Conservation (phyloP, 441 rosid genomes). For the Jatropha podagrica region DNA sequence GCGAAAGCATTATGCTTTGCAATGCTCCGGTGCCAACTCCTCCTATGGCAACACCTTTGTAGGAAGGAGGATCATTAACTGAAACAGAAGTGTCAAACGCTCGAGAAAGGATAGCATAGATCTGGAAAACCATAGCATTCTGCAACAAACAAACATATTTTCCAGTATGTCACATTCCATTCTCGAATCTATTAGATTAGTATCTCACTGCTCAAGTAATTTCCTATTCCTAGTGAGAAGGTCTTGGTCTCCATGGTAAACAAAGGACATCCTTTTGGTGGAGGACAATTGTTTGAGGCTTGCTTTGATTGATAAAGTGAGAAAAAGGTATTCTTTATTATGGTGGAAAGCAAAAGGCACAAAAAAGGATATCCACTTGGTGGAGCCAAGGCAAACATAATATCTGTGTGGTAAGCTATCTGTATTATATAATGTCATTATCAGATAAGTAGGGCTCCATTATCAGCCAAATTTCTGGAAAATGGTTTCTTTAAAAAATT, state of each 20-base stretch:
- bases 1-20: constrained; percentile 73
- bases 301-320: background rate
- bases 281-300: background rate
- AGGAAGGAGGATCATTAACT: constrained; percentile 71
- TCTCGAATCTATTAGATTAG: background rate
- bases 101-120: constrained; percentile 78
- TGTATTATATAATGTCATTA: background rate
- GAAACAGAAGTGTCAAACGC: constrained; percentile 56
- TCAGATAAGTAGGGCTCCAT: constrained; percentile 7
- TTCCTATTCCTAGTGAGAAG: too few relatives aligned
- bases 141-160: constrained; percentile 34
- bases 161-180: background rate
- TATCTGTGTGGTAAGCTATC: background rate
- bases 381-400: too few relatives aligned
- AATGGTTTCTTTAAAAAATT: background rate
- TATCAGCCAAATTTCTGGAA: constrained; percentile 9
- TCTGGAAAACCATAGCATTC: constrained; percentile 98
- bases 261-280: background rate
- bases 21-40: constrained; percentile 89
- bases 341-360: constrained; percentile 9
- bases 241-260: too few relatives aligned
- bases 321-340: background rate
- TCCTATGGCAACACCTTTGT: constrained; percentile 76
- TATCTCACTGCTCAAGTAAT: too few relatives aligned
- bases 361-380: too few relatives aligned